Percentiles rank a stretch among this genome's conserved stretches.
Evolutionary conservation across 305 asterid genomes (phyloP).

Genomic region (Fraxinus xanthoxyloides): DNA sequence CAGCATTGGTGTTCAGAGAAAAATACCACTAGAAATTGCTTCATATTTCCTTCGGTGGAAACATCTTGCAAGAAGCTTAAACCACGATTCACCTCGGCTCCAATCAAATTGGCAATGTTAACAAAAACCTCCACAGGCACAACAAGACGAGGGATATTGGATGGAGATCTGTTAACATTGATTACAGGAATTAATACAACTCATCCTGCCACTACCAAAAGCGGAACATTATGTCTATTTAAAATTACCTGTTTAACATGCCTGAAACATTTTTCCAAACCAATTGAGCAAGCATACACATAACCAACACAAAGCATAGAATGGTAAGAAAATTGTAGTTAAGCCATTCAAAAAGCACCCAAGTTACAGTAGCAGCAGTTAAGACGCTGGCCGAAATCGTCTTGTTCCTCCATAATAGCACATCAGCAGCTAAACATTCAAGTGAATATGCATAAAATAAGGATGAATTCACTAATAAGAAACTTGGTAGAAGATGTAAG

Average conservation of each 20-base stretch:
- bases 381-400: slow-evolving; percentile 72
- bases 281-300: slow-evolving; percentile 60
- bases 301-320: slow-evolving; percentile 45
- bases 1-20: neutral
- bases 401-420: slow-evolving; percentile 82
- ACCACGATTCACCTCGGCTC: slow-evolving; percentile 51
- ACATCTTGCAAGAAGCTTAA: slow-evolving; percentile 57
- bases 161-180: slow-evolving; percentile 41
- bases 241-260: slow-evolving; percentile 43
- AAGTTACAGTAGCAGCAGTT: slow-evolving; percentile 55
- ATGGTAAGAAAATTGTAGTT: slow-evolving; percentile 70
- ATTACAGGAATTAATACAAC: slow-evolving; percentile 6
- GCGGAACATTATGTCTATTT: neutral
- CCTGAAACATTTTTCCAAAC: slow-evolving; percentile 61
- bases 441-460: slow-evolving; percentile 6
- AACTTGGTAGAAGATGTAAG: neutral
- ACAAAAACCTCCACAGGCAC: slow-evolving; percentile 56
- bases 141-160: slow-evolving; percentile 51
- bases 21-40: slow-evolving; percentile 59
- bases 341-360: slow-evolving; percentile 92
- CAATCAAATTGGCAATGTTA: slow-evolving; percentile 47
- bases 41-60: slow-evolving; percentile 56
- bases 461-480: neutral
- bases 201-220: slow-evolving; percentile 2
- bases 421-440: slow-evolving; percentile 68